Evolutionary conservation across 179 eudicot genomes (phyloP).

Genomic region (Carnegiea gigantea): DNA sequence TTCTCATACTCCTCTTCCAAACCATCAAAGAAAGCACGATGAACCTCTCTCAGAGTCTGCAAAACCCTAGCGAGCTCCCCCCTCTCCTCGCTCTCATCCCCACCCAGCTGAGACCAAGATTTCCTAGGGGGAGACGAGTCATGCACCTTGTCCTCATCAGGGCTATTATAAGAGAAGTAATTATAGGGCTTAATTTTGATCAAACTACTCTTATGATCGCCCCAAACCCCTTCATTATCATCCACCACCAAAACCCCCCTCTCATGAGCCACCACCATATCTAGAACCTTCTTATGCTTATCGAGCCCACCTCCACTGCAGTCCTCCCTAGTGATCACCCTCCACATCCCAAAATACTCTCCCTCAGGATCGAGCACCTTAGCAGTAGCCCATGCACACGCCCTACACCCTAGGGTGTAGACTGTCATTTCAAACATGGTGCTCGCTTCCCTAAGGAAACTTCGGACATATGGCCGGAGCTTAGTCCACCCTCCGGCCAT

Average conservation of each 20-base stretch:
- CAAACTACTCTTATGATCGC: constrained; percentile 16
- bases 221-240: constrained; percentile 29
- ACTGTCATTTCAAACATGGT: constrained; percentile 30
- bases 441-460: constrained; percentile 21
- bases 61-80: constrained; percentile 27
- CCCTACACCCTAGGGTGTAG: constrained; percentile 21
- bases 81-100: constrained; percentile 32
- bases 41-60: constrained; percentile 19
- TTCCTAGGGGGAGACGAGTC: constrained; percentile 26
- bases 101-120: constrained; percentile 30
- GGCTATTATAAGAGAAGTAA: constrained; percentile 26
- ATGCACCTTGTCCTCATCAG: constrained; percentile 17
- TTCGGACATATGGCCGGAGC: constrained; percentile 24
- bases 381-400: not conserved
- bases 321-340: constrained; percentile 31
- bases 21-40: constrained; percentile 22
- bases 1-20: not conserved
- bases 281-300: constrained; percentile 31
- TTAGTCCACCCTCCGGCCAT: constrained; percentile 23
- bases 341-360: constrained; percentile 26
- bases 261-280: constrained; percentile 25
- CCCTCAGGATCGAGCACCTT: constrained; percentile 30
- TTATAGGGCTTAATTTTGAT: constrained; percentile 23
- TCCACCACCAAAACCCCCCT: constrained; percentile 26
- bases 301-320: constrained; percentile 3